Evolutionary conservation across 2,329 filamentous ascomycete genomes (phyloP).

Genomic region (Nigrograna mackinnonii): DNA sequence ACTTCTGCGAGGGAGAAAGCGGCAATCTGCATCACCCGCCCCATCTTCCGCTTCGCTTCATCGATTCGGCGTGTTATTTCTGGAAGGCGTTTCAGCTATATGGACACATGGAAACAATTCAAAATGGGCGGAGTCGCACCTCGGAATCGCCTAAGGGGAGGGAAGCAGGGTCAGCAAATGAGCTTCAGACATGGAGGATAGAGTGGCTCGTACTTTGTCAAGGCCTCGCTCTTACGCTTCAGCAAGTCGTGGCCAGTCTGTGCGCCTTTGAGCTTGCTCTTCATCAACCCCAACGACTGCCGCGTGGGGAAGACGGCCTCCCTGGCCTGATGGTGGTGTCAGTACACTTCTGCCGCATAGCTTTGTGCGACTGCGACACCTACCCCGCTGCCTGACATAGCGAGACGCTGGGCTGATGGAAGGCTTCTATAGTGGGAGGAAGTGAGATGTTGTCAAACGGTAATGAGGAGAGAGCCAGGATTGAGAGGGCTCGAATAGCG

Average conservation of each 20-base stretch:
- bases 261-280: slow-evolving; percentile 88
- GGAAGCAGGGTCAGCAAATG: slow-evolving; percentile 12
- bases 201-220: slow-evolving; percentile 90
- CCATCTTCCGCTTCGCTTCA: slow-evolving; percentile 99
- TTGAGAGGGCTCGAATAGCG: neutral
- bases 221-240: slow-evolving; percentile 96
- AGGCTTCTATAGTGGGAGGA: slow-evolving; percentile 4
- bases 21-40: slow-evolving; percentile 97
- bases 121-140: slow-evolving; percentile 62
- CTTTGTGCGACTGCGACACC: slow-evolving; percentile 24
- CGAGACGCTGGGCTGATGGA: slow-evolving; percentile 25
- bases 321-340: slow-evolving; percentile 67
- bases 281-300: slow-evolving; percentile 96
- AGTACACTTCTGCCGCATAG: slow-evolving; percentile 25
- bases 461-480: neutral
- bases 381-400: slow-evolving; percentile 61
- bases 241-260: slow-evolving; percentile 84
- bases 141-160: slow-evolving; percentile 74
- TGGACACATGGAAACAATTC: slow-evolving; percentile 4
- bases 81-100: slow-evolving; percentile 30
- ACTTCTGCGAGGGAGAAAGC: slow-evolving; percentile 97
- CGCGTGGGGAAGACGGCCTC: slow-evolving; percentile 97
- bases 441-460: neutral
- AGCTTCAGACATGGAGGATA: slow-evolving; percentile 5
- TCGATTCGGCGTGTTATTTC: slow-evolving; percentile 97